Conservation (phyloP, 2,329 filamentous ascomycete genomes). For the Claviceps monticola region DNA sequence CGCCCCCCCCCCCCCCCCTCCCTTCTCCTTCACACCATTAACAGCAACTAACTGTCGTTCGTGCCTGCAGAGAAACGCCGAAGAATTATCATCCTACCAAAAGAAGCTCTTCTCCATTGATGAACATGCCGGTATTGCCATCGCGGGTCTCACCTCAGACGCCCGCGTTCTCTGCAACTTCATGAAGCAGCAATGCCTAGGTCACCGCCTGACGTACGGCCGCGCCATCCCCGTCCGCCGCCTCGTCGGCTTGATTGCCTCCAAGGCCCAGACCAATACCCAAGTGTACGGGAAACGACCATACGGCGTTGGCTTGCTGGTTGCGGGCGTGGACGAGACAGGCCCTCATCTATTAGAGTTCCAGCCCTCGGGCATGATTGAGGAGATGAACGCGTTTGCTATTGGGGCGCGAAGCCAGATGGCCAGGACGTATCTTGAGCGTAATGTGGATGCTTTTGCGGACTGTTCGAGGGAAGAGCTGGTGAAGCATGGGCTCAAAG, state of each 20-base stretch:
- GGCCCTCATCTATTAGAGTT: conserved; percentile 97
- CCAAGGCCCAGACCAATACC: conserved; percentile 95
- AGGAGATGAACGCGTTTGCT: conserved; percentile 93
- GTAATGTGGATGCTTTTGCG: conserved; percentile 74
- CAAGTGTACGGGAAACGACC: conserved; percentile 94
- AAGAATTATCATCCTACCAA: conserved; percentile 98
- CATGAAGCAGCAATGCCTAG: conserved; percentile 98
- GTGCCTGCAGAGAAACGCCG: conserved; percentile 71
- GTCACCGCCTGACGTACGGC: conserved; percentile 89
- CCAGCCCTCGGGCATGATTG: conserved; percentile 87
- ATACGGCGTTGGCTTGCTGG: conserved; percentile 85
- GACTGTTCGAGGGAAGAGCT: conserved; percentile 68
- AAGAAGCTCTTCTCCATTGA: conserved; percentile 98
- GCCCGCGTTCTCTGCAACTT: conserved; percentile 99
- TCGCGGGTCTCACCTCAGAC: conserved; percentile 92
- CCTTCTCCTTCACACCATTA: background rate
- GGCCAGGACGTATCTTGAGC: conserved; percentile 92
- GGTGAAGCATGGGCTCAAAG: conserved; percentile 77
- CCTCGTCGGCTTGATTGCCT: conserved; percentile 82
- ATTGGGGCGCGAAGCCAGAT: conserved; percentile 96
- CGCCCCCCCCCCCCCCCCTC: too few species aligned
- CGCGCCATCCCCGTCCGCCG: conserved; percentile 82
- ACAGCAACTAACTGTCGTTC: background rate
- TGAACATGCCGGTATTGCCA: conserved; percentile 87
- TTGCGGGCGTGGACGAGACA: conserved; percentile 85